Evolutionary conservation across 2,329 filamentous ascomycete genomes (phyloP), one percentile per base, ranked within the genome.

Genomic region (Epichloe uncinata): DNA sequence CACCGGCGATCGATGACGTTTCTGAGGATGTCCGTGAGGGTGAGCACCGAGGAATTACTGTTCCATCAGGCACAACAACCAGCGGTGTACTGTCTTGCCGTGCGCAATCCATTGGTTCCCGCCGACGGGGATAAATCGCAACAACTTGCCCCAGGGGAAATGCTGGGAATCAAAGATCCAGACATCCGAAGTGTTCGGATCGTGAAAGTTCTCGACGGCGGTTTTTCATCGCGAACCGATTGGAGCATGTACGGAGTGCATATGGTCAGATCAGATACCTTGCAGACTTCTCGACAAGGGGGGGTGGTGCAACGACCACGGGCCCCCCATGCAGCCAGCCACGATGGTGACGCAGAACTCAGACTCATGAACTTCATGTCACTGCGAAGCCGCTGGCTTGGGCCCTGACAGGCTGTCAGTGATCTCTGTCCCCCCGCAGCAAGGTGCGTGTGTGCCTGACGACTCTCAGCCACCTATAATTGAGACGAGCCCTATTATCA

Each of bases 251-350:
- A 30, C 26, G 26, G 26, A 26, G 26, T 30, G 1, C 26, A 9
- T 9, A 30, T 30, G 26, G 26, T 30, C 26, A 30, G 50, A 46
- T 26, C 43, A 49, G 41, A 47, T 50, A 30, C 42, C 41, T 35
- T 50, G 48, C 51, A 52, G 48, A 35, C 1, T 7, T 8, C 22
- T 48, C 18, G 42, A 50, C 45, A 53, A 53, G 37, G 51, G 48
- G 48, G 13, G 36, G 13, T 34, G 42, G 5, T 11, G 33, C 16
- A 20, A 22, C 34, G 20, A n/a, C 7, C 8, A 30, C 8, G 8
- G 8, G 3, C 15, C 22, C 15, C 15, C 20, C 49, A 47, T 49
- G 51, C 49, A 48, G 50, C 50, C 48, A 50, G 47, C 50, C 48
- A 50, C 44, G 34, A 33, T 44, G 42, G 42, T 44, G 36, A 40